phyloP scores from a whole-genome alignment of 2,329 filamentous ascomycete species.

The Aspergillus fumigatiaffinis region DNA sequence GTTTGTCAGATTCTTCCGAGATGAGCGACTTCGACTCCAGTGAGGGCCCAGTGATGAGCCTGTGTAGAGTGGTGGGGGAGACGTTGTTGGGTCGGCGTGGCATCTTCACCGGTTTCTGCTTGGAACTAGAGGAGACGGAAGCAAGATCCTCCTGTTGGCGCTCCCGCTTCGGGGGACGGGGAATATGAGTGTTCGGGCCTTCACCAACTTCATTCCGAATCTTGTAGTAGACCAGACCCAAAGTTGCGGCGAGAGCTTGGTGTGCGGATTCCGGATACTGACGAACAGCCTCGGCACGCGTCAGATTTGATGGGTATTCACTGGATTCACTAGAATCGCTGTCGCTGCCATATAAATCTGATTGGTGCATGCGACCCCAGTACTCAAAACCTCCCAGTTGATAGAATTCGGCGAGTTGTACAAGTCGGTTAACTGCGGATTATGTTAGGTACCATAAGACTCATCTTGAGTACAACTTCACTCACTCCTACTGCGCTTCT shows the following conservation, averaged over 20 bases:
- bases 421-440: slow-evolving; percentile 34
- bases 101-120: slow-evolving; percentile 34
- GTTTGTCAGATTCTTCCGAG: slow-evolving; percentile 30
- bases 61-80: slow-evolving; percentile 29
- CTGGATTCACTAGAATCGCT: slow-evolving; percentile 39
- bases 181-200: slow-evolving; percentile 24
- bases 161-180: slow-evolving; percentile 36
- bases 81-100: slow-evolving; percentile 28
- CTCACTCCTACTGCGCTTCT: slow-evolving; percentile 39
- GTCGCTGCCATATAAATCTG: slow-evolving; percentile 28
- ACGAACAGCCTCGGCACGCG: slow-evolving; percentile 33
- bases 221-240: slow-evolving; percentile 40
- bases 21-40: slow-evolving; percentile 30
- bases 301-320: slow-evolving; percentile 32
- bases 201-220: slow-evolving; percentile 40
- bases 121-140: slow-evolving; percentile 28
- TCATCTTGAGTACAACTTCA: slow-evolving; percentile 4
- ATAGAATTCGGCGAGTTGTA: slow-evolving; percentile 39
- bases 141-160: slow-evolving; percentile 33
- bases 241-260: slow-evolving; percentile 37
- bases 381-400: slow-evolving; percentile 37
- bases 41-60: slow-evolving; percentile 31
- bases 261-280: slow-evolving; percentile 38
- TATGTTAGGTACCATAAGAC: slow-evolving; percentile 5
- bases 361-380: slow-evolving; percentile 35